A percentile compares a stretch with the other conserved stretches of the same genome.
phyloP scores from a whole-genome alignment of 257 asterid species.

The Paraleonurus japonicus region DNA sequence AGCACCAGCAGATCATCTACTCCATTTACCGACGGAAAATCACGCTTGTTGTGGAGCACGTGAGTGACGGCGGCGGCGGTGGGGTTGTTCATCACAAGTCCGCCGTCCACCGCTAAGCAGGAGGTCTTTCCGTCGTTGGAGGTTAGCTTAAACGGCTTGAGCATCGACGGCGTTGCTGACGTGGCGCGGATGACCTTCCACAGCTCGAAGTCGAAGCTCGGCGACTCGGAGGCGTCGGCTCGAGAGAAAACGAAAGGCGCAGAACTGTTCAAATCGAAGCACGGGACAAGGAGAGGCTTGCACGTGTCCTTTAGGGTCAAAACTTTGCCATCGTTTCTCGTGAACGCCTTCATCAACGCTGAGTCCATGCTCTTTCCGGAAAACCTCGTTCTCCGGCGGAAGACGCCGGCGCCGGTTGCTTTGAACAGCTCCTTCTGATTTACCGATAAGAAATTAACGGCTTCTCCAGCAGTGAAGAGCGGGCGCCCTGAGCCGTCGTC shows the following conservation, averaged over 20 bases:
- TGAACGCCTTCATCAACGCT: conserved; percentile 58
- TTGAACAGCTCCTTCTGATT: conserved; percentile 53
- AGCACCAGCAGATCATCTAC: conserved; percentile 82
- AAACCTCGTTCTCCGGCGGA: conserved; percentile 47
- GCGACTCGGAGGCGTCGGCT: conserved; percentile 82
- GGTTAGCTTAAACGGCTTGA: conserved; percentile 65
- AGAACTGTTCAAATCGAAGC: conserved; percentile 75
- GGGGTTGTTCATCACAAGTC: conserved; percentile 93
- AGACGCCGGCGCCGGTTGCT: conserved; percentile 36
- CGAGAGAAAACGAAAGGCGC: conserved; percentile 97
- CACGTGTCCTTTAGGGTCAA: conserved; percentile 79
- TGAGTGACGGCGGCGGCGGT: conserved; percentile 97
- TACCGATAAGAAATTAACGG: conserved; percentile 46
- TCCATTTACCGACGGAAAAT: conserved; percentile 73
- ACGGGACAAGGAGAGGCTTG: conserved; percentile 82
- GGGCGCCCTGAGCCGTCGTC: conserved; percentile 76
- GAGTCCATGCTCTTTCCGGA: conserved; percentile 65
- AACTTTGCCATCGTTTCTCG: conserved; percentile 50
- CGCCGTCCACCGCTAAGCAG: conserved; percentile 89
- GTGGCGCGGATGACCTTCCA: conserved; percentile 96
- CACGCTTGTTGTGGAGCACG: conserved; percentile 88
- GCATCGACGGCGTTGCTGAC: conserved; percentile 69
- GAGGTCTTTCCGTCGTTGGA: conserved; percentile 76
- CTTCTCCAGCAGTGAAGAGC: conserved; percentile 61
- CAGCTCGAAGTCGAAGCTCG: conserved; percentile 85